Conservation (phyloP, 345 rosid species). For the Populus tremula region DNA sequence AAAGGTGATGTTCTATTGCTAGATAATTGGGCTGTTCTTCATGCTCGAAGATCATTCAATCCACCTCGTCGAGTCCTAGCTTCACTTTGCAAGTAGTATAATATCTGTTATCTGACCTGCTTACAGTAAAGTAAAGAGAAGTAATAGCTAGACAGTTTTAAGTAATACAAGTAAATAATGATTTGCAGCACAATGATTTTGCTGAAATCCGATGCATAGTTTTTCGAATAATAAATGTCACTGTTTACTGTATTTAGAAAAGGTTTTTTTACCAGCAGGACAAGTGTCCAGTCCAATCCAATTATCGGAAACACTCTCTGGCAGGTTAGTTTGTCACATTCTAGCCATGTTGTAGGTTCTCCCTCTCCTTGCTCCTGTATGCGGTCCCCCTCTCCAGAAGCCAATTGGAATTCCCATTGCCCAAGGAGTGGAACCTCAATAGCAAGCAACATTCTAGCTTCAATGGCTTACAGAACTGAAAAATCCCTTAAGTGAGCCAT, state of each 20-base stretch:
- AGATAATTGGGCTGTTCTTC: slow-evolving; percentile 88
- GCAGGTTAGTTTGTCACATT: too few species aligned
- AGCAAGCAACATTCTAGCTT: too few species aligned
- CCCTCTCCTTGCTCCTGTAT: too few species aligned
- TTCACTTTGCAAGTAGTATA: slow-evolving; percentile 66
- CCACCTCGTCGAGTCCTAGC: slow-evolving; percentile 84
- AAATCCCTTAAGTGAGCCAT: too few species aligned
- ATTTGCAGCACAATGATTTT: neutral
- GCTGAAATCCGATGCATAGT: neutral
- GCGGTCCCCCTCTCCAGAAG: too few species aligned
- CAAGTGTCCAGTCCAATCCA: too few species aligned
- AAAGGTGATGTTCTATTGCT: slow-evolving; percentile 73
- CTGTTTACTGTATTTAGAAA: too few species aligned
- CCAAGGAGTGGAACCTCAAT: too few species aligned
- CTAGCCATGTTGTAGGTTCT: too few species aligned
- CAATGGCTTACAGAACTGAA: too few species aligned
- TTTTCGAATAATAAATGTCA: neutral
- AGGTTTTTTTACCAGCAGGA: neutral
- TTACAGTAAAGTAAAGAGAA: neutral
- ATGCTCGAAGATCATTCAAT: slow-evolving; percentile 60
- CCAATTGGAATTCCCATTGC: too few species aligned
- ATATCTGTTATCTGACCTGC: neutral
- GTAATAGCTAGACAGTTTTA: neutral
- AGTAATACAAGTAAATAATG: neutral
- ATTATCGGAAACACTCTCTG: too few species aligned